Percentiles rank a stretch among this genome's conserved stretches.
Conservation (phyloP, 768 basidiomycete genomes). For the Termitomyces sp. region DNA sequence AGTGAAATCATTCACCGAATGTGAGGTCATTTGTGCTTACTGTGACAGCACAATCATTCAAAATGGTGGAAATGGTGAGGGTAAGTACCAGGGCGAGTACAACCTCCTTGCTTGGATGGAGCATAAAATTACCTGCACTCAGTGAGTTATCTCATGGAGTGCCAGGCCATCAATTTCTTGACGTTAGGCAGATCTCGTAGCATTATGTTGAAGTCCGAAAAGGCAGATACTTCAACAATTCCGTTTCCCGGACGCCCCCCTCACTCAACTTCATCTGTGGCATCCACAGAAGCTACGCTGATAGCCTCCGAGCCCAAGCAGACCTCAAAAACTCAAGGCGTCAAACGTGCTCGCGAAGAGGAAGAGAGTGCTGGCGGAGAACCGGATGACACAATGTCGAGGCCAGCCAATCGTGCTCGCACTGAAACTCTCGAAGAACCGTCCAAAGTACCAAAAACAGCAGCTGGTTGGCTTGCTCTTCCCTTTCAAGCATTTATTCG, state of each 20-base stretch:
- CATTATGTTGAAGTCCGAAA: conserved; percentile 3
- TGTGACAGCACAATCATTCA: conserved; percentile 43
- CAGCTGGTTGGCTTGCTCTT: conserved; percentile 54
- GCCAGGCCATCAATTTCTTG: neutral
- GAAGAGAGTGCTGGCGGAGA: conserved; percentile 18
- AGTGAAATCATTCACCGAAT: conserved; percentile 41
- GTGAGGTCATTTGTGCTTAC: conserved; percentile 42
- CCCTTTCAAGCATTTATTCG: conserved; percentile 61
- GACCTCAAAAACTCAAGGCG: conserved; percentile 21
- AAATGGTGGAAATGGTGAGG: conserved; percentile 27
- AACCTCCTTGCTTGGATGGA: conserved; percentile 55
- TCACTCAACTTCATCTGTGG: conserved; percentile 24
- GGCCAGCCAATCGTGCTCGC: conserved; percentile 47
- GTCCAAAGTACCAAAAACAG: conserved; percentile 36
- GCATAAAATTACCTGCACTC: conserved; percentile 48
- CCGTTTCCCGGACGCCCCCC: conserved; percentile 15
- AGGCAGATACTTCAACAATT: conserved; percentile 7
- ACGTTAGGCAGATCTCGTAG: neutral
- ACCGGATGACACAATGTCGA: conserved; percentile 28
- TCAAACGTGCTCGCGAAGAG: conserved; percentile 47
- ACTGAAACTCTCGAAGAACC: conserved; percentile 39
- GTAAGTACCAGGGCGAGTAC: conserved; percentile 58
- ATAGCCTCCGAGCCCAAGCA: conserved; percentile 21
- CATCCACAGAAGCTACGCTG: conserved; percentile 29
- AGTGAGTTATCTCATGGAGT: conserved; percentile 5